These are phyloP conservation scores for Haplographium delicatum DNA, from an alignment of 495 filamentous ascomycete species.

Conservation along the genomic window DNA sequence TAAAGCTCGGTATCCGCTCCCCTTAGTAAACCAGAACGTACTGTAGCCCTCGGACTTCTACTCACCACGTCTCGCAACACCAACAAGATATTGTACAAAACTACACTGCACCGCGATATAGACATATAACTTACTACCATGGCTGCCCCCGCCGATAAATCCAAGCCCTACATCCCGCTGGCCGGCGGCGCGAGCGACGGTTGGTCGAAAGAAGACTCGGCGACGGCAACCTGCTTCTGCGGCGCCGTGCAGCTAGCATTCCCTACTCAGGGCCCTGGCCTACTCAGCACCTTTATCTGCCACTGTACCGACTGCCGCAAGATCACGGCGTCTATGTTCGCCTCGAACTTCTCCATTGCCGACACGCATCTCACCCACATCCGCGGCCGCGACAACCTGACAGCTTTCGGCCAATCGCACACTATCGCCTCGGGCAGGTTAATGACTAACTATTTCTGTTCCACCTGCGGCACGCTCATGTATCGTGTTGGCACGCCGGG, in stretches of 20 bases:
- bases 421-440: slow-evolving; percentile 37
- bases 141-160: slow-evolving; percentile 19
- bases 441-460: slow-evolving; percentile 53
- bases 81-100: too few species aligned
- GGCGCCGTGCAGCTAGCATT: slow-evolving; percentile 49
- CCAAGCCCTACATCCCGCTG: slow-evolving; percentile 26
- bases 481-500: slow-evolving; percentile 40
- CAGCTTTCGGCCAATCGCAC: slow-evolving; percentile 31
- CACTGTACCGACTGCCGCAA: slow-evolving; percentile 55
- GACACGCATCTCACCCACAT: slow-evolving; percentile 38
- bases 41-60: too few species aligned
- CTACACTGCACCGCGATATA: too few species aligned
- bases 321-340: slow-evolving; percentile 55
- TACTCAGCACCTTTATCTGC: slow-evolving; percentile 48
- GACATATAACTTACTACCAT: too few species aligned
- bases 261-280: slow-evolving; percentile 30
- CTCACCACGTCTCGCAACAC: too few species aligned
- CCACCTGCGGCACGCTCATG: slow-evolving; percentile 49
- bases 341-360: slow-evolving; percentile 46
- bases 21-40: too few species aligned
- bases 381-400: slow-evolving; percentile 42
- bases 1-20: too few species aligned
- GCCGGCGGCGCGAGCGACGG: slow-evolving; percentile 26
- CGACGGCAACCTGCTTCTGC: slow-evolving; percentile 51
- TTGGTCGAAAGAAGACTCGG: slow-evolving; percentile 37